These are phyloP conservation scores for Middelhovenomyces tepae DNA, from an alignment of 805 yeast species.

Conservation along the genomic window DNA sequence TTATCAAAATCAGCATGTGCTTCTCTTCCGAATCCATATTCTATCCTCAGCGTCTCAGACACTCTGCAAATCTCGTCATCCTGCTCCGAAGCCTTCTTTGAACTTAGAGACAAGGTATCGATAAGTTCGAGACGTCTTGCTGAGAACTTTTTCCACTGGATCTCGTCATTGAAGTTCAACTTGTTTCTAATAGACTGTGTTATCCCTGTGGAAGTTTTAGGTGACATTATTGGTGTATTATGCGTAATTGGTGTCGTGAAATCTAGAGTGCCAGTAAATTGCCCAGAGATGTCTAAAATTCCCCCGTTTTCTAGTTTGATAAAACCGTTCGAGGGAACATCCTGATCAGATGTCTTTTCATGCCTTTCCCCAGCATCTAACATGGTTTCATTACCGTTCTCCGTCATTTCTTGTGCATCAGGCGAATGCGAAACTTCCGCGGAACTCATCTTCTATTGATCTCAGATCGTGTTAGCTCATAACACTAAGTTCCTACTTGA, in stretches of 20 bases:
- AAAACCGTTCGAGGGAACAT: too few species aligned
- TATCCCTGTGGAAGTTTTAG: slow-evolving; percentile 29
- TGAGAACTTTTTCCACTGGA: slow-evolving; percentile 83
- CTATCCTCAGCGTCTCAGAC: slow-evolving; percentile 66
- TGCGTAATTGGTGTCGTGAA: neutral
- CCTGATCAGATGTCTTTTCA: too few species aligned
- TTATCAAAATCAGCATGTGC: slow-evolving; percentile 72
- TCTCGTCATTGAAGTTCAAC: slow-evolving; percentile 71
- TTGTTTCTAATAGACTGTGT: slow-evolving; percentile 51
- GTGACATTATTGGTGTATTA: neutral
- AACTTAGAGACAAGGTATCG: slow-evolving; percentile 55
- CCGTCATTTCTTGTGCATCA: too few species aligned
- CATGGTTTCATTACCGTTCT: too few species aligned
- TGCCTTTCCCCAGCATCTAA: too few species aligned
- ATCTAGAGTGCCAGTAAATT: neutral
- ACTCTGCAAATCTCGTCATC: slow-evolving; percentile 72
- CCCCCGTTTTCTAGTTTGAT: too few species aligned
- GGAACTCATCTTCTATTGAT: too few species aligned
- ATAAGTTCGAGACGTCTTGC: slow-evolving; percentile 83
- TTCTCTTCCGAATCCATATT: slow-evolving; percentile 59
- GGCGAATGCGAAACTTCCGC: too few species aligned
- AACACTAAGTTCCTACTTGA: too few species aligned
- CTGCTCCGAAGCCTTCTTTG: slow-evolving; percentile 85
- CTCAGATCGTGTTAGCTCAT: too few species aligned
- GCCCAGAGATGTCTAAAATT: too few species aligned